Evolutionary conservation across 2,329 filamentous ascomycete species (phyloP).

Genomic region (Cadophora sp.): DNA sequence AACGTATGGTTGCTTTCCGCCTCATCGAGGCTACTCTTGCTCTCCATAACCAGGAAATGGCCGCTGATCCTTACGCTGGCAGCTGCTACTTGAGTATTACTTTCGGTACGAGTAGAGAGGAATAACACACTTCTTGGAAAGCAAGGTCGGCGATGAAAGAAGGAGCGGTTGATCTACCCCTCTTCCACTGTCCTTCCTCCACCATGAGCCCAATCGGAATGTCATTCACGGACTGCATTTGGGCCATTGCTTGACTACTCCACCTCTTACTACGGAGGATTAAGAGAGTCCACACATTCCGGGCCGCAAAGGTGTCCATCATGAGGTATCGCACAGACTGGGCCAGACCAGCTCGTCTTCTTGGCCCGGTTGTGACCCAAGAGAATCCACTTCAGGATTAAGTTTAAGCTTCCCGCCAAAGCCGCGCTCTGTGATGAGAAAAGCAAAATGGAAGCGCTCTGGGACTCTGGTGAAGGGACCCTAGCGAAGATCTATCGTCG

Average conservation of each 20-base stretch:
- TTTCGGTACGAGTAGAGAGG: background rate
- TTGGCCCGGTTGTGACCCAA: background rate
- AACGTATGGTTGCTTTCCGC: background rate
- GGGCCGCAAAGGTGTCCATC: conserved; percentile 9
- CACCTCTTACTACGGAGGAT: background rate
- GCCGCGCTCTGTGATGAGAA: conserved; percentile 18
- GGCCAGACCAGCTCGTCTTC: background rate
- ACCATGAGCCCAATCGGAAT: background rate
- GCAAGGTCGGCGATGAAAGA: background rate
- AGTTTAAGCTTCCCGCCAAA: conserved; percentile 27
- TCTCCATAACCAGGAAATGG: background rate
- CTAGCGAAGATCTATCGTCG: conserved; percentile 25
- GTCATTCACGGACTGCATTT: background rate
- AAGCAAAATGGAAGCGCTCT: background rate
- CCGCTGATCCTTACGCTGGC: background rate
- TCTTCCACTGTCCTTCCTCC: background rate
- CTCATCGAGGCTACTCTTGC: background rate
- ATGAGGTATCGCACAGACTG: conserved; percentile 15
- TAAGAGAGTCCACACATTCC: conserved; percentile 7
- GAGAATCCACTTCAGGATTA: background rate
- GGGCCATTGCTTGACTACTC: conserved; percentile 7
- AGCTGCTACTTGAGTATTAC: background rate
- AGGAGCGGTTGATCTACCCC: background rate
- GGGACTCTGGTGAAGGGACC: conserved; percentile 4
- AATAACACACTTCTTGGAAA: background rate